Evolutionary conservation across 1,139 yeast species (phyloP).

Genomic region (Suhomyces panamericanus): DNA sequence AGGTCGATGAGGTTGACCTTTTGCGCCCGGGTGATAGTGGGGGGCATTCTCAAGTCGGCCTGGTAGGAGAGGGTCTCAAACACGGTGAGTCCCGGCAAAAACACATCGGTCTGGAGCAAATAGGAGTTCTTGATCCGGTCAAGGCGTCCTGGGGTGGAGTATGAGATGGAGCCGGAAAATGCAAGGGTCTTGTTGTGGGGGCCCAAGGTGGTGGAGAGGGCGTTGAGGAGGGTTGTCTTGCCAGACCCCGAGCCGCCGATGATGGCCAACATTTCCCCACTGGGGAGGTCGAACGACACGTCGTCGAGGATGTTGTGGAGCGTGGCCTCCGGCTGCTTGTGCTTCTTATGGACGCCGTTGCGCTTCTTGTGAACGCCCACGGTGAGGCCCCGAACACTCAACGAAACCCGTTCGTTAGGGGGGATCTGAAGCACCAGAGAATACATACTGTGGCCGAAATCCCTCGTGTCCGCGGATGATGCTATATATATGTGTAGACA

Average conservation of each 20-base stretch:
- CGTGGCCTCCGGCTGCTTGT: conserved; percentile 10
- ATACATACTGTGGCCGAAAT: background rate
- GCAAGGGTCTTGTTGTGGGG: conserved; percentile 15
- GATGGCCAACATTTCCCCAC: conserved; percentile 25
- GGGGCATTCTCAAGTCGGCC: conserved; percentile 24
- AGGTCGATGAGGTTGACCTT: conserved; percentile 17
- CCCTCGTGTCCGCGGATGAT: background rate
- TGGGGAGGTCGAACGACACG: conserved; percentile 22
- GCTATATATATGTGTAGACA: conserved; percentile 1
- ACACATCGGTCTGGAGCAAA: conserved; percentile 24
- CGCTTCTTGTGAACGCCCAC: conserved; percentile 6
- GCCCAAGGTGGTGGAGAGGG: conserved; percentile 24
- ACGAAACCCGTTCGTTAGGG: conserved; percentile 17
- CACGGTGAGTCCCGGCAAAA: conserved; percentile 26
- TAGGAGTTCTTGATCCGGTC: conserved; percentile 22
- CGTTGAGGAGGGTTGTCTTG: conserved; percentile 26
- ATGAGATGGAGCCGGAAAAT: conserved; percentile 51
- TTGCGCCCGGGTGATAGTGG: conserved; percentile 13
- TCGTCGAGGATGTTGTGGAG: conserved; percentile 17
- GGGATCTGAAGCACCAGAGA: conserved; percentile 11
- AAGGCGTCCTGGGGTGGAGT: conserved; percentile 11
- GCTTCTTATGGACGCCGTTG: background rate
- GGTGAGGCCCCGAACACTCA: conserved; percentile 18
- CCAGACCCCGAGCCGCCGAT: conserved; percentile 32
- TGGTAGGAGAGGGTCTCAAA: conserved; percentile 23